Conservation (phyloP, 306 rosid species). For the Prunus mongolica region DNA sequence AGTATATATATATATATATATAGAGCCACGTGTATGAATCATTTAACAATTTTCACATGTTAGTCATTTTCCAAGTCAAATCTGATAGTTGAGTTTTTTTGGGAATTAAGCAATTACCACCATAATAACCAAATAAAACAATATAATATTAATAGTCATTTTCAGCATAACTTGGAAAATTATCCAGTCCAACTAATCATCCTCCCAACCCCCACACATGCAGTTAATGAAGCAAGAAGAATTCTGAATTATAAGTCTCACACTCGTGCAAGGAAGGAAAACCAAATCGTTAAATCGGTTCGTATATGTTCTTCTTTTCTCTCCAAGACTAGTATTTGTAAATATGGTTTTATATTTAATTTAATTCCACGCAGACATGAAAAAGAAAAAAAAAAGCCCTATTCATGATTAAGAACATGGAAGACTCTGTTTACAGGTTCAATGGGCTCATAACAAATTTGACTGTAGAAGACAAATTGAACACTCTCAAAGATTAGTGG, state of each 20-base stretch:
- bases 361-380: not conserved
- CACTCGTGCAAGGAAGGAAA: slow-evolving; percentile 17
- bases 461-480: too few relatives aligned
- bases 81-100: not conserved
- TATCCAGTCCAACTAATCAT: not conserved
- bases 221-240: not conserved
- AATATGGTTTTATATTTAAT: not conserved
- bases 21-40: not conserved
- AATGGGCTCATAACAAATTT: not conserved
- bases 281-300: not conserved
- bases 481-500: too few relatives aligned
- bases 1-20: too few relatives aligned
- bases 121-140: not conserved
- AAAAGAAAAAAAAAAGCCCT: too few relatives aligned
- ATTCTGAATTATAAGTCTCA: not conserved
- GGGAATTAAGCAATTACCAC: not conserved
- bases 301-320: too few relatives aligned
- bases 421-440: slow-evolving; percentile 12
- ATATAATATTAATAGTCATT: not conserved
- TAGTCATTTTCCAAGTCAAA: slow-evolving; percentile 4
- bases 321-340: not conserved
- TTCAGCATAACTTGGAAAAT: not conserved
- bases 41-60: not conserved
- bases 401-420: slow-evolving; percentile 14
- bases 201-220: not conserved